Evolutionary conservation across 768 basidiomycete genomes (phyloP), one percentile per base, ranked within the genome.

Genomic region (Russula sp.): DNA sequence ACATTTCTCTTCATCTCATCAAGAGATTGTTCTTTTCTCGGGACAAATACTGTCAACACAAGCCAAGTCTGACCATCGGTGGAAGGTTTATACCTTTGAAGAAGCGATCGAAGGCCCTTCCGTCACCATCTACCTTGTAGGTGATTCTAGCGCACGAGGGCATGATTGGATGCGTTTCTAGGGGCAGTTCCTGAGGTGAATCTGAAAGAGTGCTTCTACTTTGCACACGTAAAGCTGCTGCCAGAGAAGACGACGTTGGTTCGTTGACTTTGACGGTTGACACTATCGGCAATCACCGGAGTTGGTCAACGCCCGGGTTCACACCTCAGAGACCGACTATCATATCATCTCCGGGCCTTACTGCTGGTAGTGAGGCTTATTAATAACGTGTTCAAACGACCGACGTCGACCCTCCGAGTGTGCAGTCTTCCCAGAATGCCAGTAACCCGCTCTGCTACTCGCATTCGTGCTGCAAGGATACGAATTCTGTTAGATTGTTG

Each of bases 1-100:
- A 88, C 84, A 5, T 82, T 79, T 34, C 77, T 71, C 68, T 81
- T 83, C 65, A 84, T 78, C 56, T 84, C 82, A 2, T 77, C 75
- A 35, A 91, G 77, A n/a, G 86, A 84, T 20, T 77, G 73, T 67
- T 90, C 89, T 91, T 68, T 59, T 53, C 13, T 59, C 22, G 40
- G 37, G 11, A 53, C 18, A 40, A 55, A 52, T 34, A 22, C 22
- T 34, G 18, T 55, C 63, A 71, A 60, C 56, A 58, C 39, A 20
- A 59, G n/a, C 16, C 54, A 16, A 59, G 22, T 11, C 31, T 40
- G 31, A 65, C 55, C 44, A 61, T 39, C 34, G 9, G 6, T 2
- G 0, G 63, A 42, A 55, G 62, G 20, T 35, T 56, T 22, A 9
- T 53, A 56, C 83, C 82, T 77, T 77, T 82, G 61, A 84, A 80